A percentile compares a stretch with the other conserved stretches of the same genome.
These are phyloP conservation scores for Dichotomopilus funicola DNA, from an alignment of 2,329 filamentous ascomycete species.

Conservation along the genomic window DNA sequence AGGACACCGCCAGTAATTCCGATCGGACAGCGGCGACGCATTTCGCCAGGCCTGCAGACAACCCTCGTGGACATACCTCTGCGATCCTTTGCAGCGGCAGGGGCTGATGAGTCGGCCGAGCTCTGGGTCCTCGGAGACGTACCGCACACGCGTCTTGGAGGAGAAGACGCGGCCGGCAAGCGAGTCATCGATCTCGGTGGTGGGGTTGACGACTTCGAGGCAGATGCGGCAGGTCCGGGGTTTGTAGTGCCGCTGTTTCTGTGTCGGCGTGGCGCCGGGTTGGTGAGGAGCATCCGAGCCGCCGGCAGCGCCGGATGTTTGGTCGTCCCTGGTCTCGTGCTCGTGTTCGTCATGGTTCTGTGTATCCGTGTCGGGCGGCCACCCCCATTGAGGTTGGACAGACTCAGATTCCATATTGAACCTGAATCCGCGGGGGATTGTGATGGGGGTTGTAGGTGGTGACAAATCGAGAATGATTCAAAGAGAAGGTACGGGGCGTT, in stretches of 20 bases:
- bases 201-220: conserved; percentile 58
- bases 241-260: conserved; percentile 48
- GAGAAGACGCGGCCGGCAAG: conserved; percentile 30
- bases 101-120: conserved; percentile 77
- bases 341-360: neutral
- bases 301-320: conserved; percentile 3
- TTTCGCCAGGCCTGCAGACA: conserved; percentile 81
- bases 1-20: conserved; percentile 81
- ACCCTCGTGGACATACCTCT: conserved; percentile 88
- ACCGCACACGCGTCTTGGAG: conserved; percentile 37
- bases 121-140: conserved; percentile 66
- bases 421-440: neutral
- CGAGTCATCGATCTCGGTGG: conserved; percentile 35
- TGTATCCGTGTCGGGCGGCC: conserved; percentile 15
- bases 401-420: conserved; percentile 14
- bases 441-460: neutral
- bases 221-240: conserved; percentile 84
- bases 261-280: conserved; percentile 17
- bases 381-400: conserved; percentile 16
- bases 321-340: conserved; percentile 2
- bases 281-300: neutral
- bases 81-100: conserved; percentile 88
- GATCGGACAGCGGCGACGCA: conserved; percentile 55
- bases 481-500: neutral
- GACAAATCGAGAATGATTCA: neutral